Conservation (phyloP, 345 rosid species). For the Salix caprea region DNA sequence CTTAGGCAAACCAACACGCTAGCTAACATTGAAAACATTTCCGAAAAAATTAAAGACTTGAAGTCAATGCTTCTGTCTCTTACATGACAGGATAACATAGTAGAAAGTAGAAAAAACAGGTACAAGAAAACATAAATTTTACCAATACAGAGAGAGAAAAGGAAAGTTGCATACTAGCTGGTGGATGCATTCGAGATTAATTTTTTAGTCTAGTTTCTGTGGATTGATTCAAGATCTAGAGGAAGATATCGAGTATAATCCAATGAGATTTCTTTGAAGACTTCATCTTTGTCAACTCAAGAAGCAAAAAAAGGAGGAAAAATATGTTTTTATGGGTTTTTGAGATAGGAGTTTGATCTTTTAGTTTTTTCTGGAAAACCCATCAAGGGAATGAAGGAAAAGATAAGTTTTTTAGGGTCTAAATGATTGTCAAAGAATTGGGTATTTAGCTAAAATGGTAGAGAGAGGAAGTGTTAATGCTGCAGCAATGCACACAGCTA, state of each 20-base stretch:
- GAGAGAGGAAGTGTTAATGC: slow-evolving; percentile 23
- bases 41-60: neutral
- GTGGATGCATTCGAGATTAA: neutral
- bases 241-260: neutral
- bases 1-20: neutral
- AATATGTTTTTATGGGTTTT: neutral
- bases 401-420: neutral
- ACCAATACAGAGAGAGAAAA: neutral
- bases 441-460: slow-evolving; percentile 13
- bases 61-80: slow-evolving; percentile 1
- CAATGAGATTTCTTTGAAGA: neutral
- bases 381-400: neutral
- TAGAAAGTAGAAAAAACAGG: neutral
- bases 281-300: neutral
- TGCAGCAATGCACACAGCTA: slow-evolving; percentile 52
- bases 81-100: neutral
- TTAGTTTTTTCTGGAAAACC: too few species aligned
- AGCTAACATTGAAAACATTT: neutral
- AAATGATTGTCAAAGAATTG: neutral
- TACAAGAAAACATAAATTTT: neutral
- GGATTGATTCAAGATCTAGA: slow-evolving; percentile 11
- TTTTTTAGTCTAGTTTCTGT: neutral
- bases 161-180: neutral
- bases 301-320: neutral
- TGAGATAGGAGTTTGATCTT: neutral